These are phyloP conservation scores for Primulina huaijiensis DNA, from an alignment of 257 asterid species.

Conservation along the genomic window DNA sequence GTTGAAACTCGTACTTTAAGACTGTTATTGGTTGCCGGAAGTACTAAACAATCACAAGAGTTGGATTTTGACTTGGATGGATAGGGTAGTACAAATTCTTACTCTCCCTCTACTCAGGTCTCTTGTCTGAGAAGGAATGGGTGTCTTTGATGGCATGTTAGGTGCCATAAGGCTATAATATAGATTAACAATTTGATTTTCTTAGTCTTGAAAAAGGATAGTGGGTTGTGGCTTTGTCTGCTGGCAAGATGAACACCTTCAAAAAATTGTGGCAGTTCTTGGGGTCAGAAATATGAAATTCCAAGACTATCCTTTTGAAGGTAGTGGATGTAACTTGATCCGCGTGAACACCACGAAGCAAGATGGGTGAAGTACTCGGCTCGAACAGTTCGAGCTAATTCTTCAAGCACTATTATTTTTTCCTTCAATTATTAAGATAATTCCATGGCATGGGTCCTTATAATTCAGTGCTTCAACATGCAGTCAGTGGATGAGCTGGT, in stretches of 20 bases:
- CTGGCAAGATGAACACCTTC: slow-evolving; percentile 1
- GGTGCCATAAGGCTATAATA: background rate
- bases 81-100: slow-evolving; percentile 6
- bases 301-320: slow-evolving; percentile 6
- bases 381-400: slow-evolving; percentile 18
- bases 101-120: background rate
- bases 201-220: background rate
- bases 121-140: slow-evolving; percentile 1
- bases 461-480: slow-evolving; percentile 32
- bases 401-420: slow-evolving; percentile 4
- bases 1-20: slow-evolving; percentile 6
- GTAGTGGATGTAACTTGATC: slow-evolving; percentile 14
- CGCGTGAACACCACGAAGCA: slow-evolving; percentile 5
- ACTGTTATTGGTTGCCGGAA: background rate
- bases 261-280: slow-evolving; percentile 10
- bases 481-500: slow-evolving; percentile 89
- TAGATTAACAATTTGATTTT: background rate
- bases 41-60: background rate
- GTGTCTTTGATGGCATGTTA: background rate
- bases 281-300: slow-evolving; percentile 13
- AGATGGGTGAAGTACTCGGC: background rate
- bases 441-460: slow-evolving; percentile 7
- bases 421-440: slow-evolving; percentile 1
- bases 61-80: slow-evolving; percentile 1
- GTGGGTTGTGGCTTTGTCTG: background rate